Evolutionary conservation across 345 rosid species (phyloP).

Genomic region (Citrus glauca): DNA sequence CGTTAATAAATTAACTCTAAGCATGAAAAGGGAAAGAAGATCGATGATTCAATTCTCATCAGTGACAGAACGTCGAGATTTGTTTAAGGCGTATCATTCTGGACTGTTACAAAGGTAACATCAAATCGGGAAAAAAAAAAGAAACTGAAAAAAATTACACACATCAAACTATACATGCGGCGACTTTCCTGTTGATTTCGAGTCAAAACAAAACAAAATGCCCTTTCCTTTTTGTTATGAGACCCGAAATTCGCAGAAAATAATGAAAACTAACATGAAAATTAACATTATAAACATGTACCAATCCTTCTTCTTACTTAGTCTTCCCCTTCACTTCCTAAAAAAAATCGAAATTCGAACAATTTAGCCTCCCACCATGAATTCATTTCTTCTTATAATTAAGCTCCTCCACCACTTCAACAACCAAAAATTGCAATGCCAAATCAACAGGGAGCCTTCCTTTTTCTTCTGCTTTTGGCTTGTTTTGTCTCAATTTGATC

Average conservation of each 20-base stretch:
- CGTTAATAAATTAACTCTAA: too few relatives aligned
- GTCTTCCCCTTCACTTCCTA: not conserved
- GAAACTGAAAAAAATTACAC: not conserved
- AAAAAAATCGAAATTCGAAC: not conserved
- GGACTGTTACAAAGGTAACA: not conserved
- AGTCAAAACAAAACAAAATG: not conserved
- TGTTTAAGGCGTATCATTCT: not conserved
- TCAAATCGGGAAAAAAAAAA: not conserved
- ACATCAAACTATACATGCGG: not conserved
- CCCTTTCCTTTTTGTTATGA: not conserved
- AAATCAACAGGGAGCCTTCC: not conserved
- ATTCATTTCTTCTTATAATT: not conserved
- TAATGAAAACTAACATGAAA: not conserved
- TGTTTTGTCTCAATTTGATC: not conserved
- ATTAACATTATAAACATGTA: slow-evolving; percentile 5
- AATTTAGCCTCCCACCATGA: not conserved
- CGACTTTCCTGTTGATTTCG: not conserved
- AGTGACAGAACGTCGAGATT: too few relatives aligned
- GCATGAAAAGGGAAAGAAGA: too few relatives aligned
- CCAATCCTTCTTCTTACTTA: not conserved
- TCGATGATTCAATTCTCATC: too few relatives aligned
- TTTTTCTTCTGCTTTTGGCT: not conserved
- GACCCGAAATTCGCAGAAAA: not conserved
- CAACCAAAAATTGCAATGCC: not conserved
- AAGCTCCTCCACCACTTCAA: not conserved